Conservation (phyloP, 1,284 basidiomycete genomes). For the Cystobasidium pallidum region DNA sequence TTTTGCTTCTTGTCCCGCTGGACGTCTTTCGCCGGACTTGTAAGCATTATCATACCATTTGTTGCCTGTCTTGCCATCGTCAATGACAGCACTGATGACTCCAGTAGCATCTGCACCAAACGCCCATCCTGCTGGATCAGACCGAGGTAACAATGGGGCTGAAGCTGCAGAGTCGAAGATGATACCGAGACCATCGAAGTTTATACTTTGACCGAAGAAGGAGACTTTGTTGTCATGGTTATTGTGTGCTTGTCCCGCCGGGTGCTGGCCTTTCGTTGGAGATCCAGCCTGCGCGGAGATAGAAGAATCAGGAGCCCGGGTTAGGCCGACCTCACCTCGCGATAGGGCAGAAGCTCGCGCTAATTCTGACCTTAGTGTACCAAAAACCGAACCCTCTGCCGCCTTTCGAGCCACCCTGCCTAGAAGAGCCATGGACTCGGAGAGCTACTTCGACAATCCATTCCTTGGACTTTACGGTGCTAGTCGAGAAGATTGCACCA, state of each 20-base stretch:
- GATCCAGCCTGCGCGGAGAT: slow-evolving; percentile 7
- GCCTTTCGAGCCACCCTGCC: slow-evolving; percentile 45
- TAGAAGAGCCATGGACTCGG: slow-evolving; percentile 51
- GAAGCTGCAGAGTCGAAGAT: slow-evolving; percentile 53
- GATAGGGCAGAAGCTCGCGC: not conserved
- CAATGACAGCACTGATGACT: slow-evolving; percentile 53
- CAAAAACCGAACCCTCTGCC: slow-evolving; percentile 54
- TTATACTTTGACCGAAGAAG: slow-evolving; percentile 51
- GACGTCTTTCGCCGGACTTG: slow-evolving; percentile 42
- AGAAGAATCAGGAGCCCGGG: not conserved
- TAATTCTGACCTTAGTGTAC: slow-evolving; percentile 51
- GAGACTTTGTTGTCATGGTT: slow-evolving; percentile 51
- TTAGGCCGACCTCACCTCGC: not conserved
- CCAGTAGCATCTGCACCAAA: slow-evolving; percentile 49
- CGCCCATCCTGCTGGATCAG: slow-evolving; percentile 48
- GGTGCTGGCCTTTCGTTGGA: not conserved
- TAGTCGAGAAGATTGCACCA: slow-evolving; percentile 52
- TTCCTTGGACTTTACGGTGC: slow-evolving; percentile 49
- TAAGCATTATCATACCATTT: slow-evolving; percentile 51
- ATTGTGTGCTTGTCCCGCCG: slow-evolving; percentile 43
- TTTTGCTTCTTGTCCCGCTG: slow-evolving; percentile 49
- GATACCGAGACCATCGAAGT: slow-evolving; percentile 54
- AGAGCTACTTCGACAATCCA: slow-evolving; percentile 55
- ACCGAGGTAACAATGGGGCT: slow-evolving; percentile 49
- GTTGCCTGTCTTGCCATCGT: slow-evolving; percentile 51